Conservation (phyloP, 345 rosid species). For the Camelina hispida region DNA sequence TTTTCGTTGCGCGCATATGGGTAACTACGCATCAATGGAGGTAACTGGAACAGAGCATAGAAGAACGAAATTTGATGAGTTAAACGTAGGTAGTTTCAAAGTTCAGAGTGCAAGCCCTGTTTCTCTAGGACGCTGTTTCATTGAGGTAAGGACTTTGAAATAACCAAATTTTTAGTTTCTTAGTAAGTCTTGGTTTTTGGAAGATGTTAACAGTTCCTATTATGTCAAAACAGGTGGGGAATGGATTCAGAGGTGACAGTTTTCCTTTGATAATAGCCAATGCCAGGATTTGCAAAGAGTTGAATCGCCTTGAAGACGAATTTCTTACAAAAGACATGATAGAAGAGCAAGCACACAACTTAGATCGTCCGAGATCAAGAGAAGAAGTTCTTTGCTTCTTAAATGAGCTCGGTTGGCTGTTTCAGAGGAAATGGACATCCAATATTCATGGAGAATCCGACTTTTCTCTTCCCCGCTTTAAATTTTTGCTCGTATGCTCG, state of each 20-base stretch:
- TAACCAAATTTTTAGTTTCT: background rate
- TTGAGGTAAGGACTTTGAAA: conserved; percentile 62
- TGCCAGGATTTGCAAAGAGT: conserved; percentile 71
- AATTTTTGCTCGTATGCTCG: conserved; percentile 68
- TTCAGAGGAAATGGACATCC: conserved; percentile 56
- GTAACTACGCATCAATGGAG: conserved; percentile 62
- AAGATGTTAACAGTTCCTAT: conserved; percentile 11
- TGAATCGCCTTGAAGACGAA: conserved; percentile 75
- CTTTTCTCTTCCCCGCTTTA: conserved; percentile 67
- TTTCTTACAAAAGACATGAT: conserved; percentile 50
- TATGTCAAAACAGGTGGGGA: conserved; percentile 66
- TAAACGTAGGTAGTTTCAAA: conserved; percentile 55
- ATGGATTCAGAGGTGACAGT: conserved; percentile 80
- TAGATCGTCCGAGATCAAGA: conserved; percentile 55
- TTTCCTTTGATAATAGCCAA: conserved; percentile 85
- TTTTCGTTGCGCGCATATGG: conserved; percentile 63
- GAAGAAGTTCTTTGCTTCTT: conserved; percentile 76
- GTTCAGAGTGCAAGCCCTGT: conserved; percentile 42
- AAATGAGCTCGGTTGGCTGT: conserved; percentile 93
- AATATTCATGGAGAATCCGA: conserved; percentile 41
- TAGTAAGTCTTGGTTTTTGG: background rate
- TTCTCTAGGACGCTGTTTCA: conserved; percentile 71
- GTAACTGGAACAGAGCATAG: conserved; percentile 42
- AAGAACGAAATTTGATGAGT: conserved; percentile 55
- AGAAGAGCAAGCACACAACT: conserved; percentile 51